These are phyloP conservation scores for Cordyceps cateniannulata DNA, from an alignment of 2,329 filamentous ascomycete genomes.

Conservation along the genomic window DNA sequence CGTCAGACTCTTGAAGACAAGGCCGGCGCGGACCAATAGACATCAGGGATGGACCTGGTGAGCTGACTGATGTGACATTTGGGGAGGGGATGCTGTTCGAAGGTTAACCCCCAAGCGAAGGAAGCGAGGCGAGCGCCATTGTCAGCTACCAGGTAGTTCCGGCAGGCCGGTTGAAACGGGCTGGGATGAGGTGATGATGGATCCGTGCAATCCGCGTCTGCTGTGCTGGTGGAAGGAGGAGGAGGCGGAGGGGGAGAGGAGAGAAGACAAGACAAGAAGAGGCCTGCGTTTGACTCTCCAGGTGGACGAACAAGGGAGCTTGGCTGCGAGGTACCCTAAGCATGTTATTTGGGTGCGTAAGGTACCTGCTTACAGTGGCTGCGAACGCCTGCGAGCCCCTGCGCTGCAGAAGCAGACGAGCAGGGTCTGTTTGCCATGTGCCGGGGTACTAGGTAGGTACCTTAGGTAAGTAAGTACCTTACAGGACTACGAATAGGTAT, in stretches of 20 bases:
- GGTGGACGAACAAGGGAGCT: not conserved
- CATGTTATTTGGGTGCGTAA: no score
- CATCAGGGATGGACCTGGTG: no score
- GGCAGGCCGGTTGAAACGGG: not conserved
- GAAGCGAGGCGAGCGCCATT: slow-evolving; percentile 6
- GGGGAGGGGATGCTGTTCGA: not conserved
- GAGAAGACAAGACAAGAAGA: not conserved
- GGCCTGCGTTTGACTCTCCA: not conserved
- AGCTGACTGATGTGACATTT: slow-evolving; percentile 10
- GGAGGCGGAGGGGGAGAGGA: not conserved
- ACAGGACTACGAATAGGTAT: no score
- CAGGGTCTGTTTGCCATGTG: not conserved
- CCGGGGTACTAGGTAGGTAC: not conserved
- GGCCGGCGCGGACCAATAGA: slow-evolving; percentile 3
- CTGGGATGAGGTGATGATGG: not conserved
- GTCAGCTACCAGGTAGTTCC: not conserved
- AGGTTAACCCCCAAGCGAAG: not conserved
- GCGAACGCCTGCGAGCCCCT: slow-evolving; percentile 3
- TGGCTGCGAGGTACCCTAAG: no score
- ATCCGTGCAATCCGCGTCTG: slow-evolving; percentile 1
- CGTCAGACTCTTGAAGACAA: not conserved
- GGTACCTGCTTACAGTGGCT: not conserved
- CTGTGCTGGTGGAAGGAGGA: not conserved
- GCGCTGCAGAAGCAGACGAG: not conserved
- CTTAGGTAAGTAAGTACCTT: no score